Conservation (phyloP, 495 filamentous ascomycete genomes). For the Choiromyces venosus region DNA sequence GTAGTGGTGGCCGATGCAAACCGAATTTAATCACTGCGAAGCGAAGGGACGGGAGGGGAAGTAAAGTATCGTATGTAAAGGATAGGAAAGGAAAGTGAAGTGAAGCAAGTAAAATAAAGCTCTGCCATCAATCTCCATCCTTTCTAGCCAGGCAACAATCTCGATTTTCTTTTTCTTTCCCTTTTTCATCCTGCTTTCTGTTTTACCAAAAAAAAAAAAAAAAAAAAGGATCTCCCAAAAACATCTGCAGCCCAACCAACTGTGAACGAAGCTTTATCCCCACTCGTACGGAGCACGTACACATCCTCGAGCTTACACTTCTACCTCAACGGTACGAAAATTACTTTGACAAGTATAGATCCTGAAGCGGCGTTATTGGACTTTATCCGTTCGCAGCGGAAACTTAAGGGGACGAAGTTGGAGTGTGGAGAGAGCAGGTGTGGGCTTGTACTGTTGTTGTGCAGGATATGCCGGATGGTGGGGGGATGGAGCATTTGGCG, state of each 20-base stretch:
- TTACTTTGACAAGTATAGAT: constrained; percentile 67
- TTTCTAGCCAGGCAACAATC: too few relatives aligned
- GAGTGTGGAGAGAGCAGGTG: constrained; percentile 50
- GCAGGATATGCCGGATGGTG: constrained; percentile 42
- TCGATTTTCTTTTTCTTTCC: too few relatives aligned
- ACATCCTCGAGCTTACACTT: constrained; percentile 56
- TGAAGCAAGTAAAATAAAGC: too few relatives aligned
- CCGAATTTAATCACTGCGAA: too few relatives aligned
- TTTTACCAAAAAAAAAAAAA: too few relatives aligned
- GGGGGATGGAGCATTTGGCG: constrained; percentile 79
- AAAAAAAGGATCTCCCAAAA: neutral
- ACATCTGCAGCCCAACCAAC: neutral
- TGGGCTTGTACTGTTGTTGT: constrained; percentile 47
- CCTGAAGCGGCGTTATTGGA: constrained; percentile 59
- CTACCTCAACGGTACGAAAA: constrained; percentile 86
- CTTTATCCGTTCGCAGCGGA: constrained; percentile 49
- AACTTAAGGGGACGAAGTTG: constrained; percentile 56
- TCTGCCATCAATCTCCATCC: too few relatives aligned
- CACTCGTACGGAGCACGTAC: constrained; percentile 38
- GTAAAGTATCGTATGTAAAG: too few relatives aligned
- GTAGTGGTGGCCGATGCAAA: too few relatives aligned
- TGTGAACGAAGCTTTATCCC: constrained; percentile 46
- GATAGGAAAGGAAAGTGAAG: too few relatives aligned
- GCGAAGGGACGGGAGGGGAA: too few relatives aligned
- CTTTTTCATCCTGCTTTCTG: too few relatives aligned